Percentiles rank a stretch among this genome's conserved stretches.
Conservation (phyloP, 768 basidiomycete species). For the Phlebiopsis gigantea region DNA sequence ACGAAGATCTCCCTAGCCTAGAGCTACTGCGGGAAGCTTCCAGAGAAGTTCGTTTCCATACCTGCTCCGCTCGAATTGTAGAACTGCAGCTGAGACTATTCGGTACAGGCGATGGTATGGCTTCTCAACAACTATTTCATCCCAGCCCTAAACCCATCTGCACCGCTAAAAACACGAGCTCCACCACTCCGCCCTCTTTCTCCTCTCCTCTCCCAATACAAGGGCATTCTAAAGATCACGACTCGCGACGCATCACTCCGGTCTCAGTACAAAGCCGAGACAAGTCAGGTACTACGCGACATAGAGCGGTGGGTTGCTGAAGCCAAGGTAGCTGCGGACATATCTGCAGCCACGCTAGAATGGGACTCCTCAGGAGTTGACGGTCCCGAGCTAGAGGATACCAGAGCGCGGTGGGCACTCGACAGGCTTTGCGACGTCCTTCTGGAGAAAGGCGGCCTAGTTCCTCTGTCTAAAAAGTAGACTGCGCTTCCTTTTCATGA, state of each 20-base stretch:
- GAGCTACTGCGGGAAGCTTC: slow-evolving; percentile 74
- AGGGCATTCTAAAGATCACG: slow-evolving; percentile 54
- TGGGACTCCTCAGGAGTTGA: slow-evolving; percentile 34
- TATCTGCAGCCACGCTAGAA: slow-evolving; percentile 39
- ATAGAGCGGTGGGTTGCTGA: slow-evolving; percentile 80
- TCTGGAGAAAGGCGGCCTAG: slow-evolving; percentile 65
- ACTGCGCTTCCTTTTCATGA: slow-evolving; percentile 14
- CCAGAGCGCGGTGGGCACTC: slow-evolving; percentile 61
- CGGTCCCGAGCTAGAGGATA: slow-evolving; percentile 36
- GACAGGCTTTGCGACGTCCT: slow-evolving; percentile 64
- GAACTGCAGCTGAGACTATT: background rate
- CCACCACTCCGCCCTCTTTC: slow-evolving; percentile 47
- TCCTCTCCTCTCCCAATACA: slow-evolving; percentile 73
- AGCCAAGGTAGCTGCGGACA: slow-evolving; percentile 55
- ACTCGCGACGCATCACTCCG: slow-evolving; percentile 61
- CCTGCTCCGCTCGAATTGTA: background rate
- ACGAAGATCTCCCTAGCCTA: slow-evolving; percentile 88
- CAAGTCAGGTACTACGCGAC: slow-evolving; percentile 48
- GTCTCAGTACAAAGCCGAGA: slow-evolving; percentile 42
- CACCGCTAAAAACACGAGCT: slow-evolving; percentile 29
- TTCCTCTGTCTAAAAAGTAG: slow-evolving; percentile 84
- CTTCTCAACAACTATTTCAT: slow-evolving; percentile 81
- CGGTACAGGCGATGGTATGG: slow-evolving; percentile 70
- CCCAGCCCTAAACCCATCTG: slow-evolving; percentile 60
- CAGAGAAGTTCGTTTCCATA: slow-evolving; percentile 47